Evolutionary conservation across 106 monocot species (phyloP), one percentile per base, ranked within the genome.

Genomic region (Agapanthus africanus): DNA sequence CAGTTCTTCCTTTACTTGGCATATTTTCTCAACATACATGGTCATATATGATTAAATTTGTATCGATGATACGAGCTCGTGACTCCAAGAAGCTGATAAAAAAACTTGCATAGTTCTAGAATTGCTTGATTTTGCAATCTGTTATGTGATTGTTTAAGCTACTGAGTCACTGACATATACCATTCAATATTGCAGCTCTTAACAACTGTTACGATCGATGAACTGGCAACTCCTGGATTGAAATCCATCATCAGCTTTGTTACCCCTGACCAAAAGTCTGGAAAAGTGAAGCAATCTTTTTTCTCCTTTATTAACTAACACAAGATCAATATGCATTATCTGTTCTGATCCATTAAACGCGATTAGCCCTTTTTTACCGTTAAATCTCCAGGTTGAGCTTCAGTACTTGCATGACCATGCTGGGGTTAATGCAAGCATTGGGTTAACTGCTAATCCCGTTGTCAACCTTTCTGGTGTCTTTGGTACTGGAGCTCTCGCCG

Each of bases 211-310:
- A 91, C 91, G 5, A 40, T 79, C 40, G 73, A 91, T 50, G 74
- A 84, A 37, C 70, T 91, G 40, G 46, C 46, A 74, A 83, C 80
- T 15, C 87, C 91, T 69, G 82, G 82, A 31, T 66, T 91, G 66
- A 91, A 79, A 59, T 65, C 84, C 13, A 87, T 91, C n/a, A 57
- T 84, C 68, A 82, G 91, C 70, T 84, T 82, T 73, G 91, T 87
- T 74, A 79, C 87, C 31, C 91, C 91, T 26, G 95, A 91, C 38
- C 88, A 88, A 68, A 86, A 64, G 73, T 92, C 95, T 72, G 88
- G 83, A 25, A 95, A 95, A 85, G 95, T 95, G 64, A 42, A 27
- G n/a, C n/a, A 14, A 26, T 7, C 11, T 5, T 26, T 16, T 66
- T 35, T 15, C 3, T 28, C 16, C 16, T 37, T 23, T 9, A 0